phyloP scores from a whole-genome alignment of 768 basidiomycete genomes.

The Russula dissimulans region DNA sequence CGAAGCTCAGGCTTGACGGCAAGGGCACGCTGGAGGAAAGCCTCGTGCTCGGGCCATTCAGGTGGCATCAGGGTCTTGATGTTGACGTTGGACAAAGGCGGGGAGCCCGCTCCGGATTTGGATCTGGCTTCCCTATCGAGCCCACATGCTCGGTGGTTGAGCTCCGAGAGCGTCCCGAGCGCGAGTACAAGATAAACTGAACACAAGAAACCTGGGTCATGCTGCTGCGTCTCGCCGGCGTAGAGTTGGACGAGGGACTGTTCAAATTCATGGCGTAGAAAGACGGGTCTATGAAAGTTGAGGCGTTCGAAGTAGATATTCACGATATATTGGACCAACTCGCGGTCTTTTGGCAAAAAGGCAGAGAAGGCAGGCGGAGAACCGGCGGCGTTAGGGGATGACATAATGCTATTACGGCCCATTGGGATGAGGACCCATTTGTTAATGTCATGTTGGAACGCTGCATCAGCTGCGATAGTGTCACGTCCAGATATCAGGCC shows the following conservation, averaged over 20 bases:
- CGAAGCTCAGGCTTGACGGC: constrained; percentile 73
- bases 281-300: constrained; percentile 74
- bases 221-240: constrained; percentile 38
- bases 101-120: constrained; percentile 27
- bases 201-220: constrained; percentile 74
- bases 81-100: constrained; percentile 24
- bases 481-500: constrained; percentile 66
- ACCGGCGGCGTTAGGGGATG: constrained; percentile 17
- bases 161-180: constrained; percentile 72
- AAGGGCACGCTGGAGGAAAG: constrained; percentile 75
- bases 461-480: constrained; percentile 43
- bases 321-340: constrained; percentile 51
- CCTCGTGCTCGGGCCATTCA: constrained; percentile 73
- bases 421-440: constrained; percentile 54
- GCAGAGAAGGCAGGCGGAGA: constrained; percentile 37
- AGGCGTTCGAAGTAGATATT: constrained; percentile 69
- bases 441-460: constrained; percentile 47
- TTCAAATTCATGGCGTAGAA: constrained; percentile 59
- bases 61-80: constrained; percentile 55
- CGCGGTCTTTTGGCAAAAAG: constrained; percentile 72
- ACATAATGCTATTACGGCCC: constrained; percentile 36
- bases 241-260: constrained; percentile 58
- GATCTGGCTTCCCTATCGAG: constrained; percentile 38
- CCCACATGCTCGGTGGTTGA: constrained; percentile 59
- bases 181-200: constrained; percentile 70